These are phyloP conservation scores for Colletotrichum karsti DNA, from an alignment of 2,329 filamentous ascomycete genomes.

Conservation along the genomic window DNA sequence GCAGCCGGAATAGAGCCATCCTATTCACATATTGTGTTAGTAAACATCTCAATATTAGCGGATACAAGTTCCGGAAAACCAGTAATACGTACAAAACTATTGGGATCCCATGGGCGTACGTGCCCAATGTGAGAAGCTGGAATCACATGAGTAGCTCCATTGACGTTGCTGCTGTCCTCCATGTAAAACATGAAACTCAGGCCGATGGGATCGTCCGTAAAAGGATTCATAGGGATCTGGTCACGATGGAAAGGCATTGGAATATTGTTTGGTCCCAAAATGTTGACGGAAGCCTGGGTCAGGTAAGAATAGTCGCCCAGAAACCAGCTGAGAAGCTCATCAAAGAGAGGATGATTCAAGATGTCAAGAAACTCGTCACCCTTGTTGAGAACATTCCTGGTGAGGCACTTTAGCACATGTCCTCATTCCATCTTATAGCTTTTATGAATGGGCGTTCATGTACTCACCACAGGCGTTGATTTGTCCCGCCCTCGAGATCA, in stretches of 20 bases:
- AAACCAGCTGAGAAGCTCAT: neutral
- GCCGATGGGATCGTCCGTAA: neutral
- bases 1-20: neutral
- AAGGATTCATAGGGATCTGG: neutral
- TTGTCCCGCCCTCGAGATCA: neutral
- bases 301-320: neutral
- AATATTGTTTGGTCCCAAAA: neutral
- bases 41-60: too few species aligned
- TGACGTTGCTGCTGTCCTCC: neutral
- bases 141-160: neutral
- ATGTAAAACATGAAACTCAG: neutral
- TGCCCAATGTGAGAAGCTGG: neutral
- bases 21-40: too few species aligned
- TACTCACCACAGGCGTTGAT: neutral
- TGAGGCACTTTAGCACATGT: too few species aligned
- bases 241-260: neutral
- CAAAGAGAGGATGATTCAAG: neutral
- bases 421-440: neutral
- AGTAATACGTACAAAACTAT: neutral
- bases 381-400: neutral
- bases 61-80: too few species aligned
- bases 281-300: neutral
- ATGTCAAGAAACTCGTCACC: neutral
- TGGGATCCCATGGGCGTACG: neutral
- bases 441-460: fast-evolving